A percentile compares a stretch with the other conserved stretches of the same genome.
Evolutionary conservation across 768 basidiomycete species (phyloP).

Genomic region (Crassisporium funariophilum): DNA sequence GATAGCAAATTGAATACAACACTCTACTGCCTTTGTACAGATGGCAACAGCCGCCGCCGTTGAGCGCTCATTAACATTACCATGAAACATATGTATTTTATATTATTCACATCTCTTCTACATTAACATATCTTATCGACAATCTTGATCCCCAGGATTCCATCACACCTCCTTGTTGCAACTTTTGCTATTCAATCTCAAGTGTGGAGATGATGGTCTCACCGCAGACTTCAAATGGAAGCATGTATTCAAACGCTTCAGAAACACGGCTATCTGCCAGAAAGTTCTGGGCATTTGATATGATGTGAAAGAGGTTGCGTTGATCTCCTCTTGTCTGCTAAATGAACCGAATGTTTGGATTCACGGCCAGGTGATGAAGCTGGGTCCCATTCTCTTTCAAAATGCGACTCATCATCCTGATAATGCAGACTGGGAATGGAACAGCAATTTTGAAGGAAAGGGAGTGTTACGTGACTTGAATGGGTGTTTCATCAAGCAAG

Average conservation of each 20-base stretch:
- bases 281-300: no score
- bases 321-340: not conserved
- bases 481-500: slow-evolving; percentile 10
- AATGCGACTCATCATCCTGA: not conserved
- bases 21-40: not conserved
- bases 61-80: not conserved
- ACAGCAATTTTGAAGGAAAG: not conserved
- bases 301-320: no score
- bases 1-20: not conserved
- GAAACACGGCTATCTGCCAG: slow-evolving; percentile 22
- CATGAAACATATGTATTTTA: no score
- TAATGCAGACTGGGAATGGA: slow-evolving; percentile 12
- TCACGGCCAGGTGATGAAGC: not conserved
- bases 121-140: no score
- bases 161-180: not conserved
- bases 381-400: not conserved
- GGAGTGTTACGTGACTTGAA: slow-evolving; percentile 2
- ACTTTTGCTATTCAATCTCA: slow-evolving; percentile 17
- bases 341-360: not conserved
- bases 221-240: slow-evolving; percentile 31
- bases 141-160: not conserved
- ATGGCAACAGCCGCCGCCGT: not conserved
- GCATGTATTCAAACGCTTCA: slow-evolving; percentile 30
- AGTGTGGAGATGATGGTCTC: slow-evolving; percentile 26
- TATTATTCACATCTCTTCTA: no score